A percentile compares a stretch with the other conserved stretches of the same genome.
Evolutionary conservation across 1,284 basidiomycete species (phyloP).

Genomic region (Inonotus obliquus): DNA sequence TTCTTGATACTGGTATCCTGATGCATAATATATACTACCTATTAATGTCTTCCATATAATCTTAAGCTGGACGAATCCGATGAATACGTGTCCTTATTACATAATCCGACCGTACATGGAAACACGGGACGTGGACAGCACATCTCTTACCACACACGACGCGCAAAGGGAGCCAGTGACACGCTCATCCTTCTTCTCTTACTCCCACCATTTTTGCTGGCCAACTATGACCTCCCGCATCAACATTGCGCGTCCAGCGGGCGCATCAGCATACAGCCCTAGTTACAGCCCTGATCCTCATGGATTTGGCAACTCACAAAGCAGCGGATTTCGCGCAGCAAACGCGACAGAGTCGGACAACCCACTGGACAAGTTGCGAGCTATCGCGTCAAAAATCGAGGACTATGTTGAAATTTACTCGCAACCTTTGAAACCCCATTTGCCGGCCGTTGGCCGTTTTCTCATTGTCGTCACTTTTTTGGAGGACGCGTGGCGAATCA

Average conservation of each 20-base stretch:
- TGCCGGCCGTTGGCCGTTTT: constrained; percentile 94
- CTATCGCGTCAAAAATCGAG: constrained; percentile 78
- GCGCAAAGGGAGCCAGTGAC: neutral
- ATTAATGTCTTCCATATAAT: too few species aligned
- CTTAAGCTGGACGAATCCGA: neutral
- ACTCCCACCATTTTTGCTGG: neutral
- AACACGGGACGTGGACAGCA: constrained; percentile 2
- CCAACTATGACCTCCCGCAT: constrained; percentile 72
- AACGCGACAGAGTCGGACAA: constrained; percentile 59
- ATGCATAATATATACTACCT: too few species aligned
- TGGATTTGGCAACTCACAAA: constrained; percentile 64
- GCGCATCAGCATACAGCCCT: constrained; percentile 42
- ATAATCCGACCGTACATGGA: neutral
- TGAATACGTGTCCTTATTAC: constrained; percentile 2
- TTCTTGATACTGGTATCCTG: too few species aligned
- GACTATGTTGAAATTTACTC: constrained; percentile 91
- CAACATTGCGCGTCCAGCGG: constrained; percentile 70
- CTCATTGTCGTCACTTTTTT: constrained; percentile 98
- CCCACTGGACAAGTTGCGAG: constrained; percentile 79
- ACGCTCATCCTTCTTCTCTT: neutral
- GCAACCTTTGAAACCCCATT: constrained; percentile 91
- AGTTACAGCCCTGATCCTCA: constrained; percentile 70
- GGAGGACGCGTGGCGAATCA: constrained; percentile 92
- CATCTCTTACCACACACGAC: constrained; percentile 4
- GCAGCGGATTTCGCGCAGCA: constrained; percentile 70